phyloP scores from a whole-genome alignment of 305 asterid species.

The Fraxinus baroniana region DNA sequence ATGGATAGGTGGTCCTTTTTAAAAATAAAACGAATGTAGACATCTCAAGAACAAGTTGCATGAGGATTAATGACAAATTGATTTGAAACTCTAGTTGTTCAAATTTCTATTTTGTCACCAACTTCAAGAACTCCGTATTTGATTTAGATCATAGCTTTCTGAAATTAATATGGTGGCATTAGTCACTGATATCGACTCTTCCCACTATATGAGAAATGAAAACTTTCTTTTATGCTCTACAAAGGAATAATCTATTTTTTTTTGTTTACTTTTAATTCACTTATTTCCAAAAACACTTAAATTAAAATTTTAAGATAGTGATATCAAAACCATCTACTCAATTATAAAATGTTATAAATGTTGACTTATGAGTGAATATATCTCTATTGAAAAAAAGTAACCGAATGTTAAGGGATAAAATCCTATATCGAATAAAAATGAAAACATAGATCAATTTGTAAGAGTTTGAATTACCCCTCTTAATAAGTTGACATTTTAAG shows the following conservation, averaged over 20 bases:
- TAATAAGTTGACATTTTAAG: too few relatives aligned
- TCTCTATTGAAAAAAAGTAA: neutral
- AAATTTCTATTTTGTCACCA: neutral
- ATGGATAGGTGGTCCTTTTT: neutral
- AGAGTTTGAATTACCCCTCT: too few relatives aligned
- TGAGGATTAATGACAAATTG: neutral
- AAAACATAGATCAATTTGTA: too few relatives aligned
- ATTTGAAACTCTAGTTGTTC: neutral
- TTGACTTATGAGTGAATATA: neutral
- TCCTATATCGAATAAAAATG: too few relatives aligned
- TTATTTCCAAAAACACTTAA: neutral
- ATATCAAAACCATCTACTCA: neutral
- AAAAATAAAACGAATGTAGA: neutral
- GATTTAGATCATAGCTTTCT: slow-evolving; percentile 36
- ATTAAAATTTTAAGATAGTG: neutral
- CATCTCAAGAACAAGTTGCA: neutral
- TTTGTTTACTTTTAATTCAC: neutral
- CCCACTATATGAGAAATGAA: slow-evolving; percentile 24
- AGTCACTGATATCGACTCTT: slow-evolving; percentile 53
- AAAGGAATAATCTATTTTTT: neutral
- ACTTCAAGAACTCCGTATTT: neutral
- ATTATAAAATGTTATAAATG: neutral
- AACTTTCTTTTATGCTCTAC: neutral
- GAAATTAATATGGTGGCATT: slow-evolving; percentile 38
- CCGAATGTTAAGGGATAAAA: too few relatives aligned